phyloP scores from a whole-genome alignment of 1,284 basidiomycete genomes.

The Ustilago shanxiensis region DNA sequence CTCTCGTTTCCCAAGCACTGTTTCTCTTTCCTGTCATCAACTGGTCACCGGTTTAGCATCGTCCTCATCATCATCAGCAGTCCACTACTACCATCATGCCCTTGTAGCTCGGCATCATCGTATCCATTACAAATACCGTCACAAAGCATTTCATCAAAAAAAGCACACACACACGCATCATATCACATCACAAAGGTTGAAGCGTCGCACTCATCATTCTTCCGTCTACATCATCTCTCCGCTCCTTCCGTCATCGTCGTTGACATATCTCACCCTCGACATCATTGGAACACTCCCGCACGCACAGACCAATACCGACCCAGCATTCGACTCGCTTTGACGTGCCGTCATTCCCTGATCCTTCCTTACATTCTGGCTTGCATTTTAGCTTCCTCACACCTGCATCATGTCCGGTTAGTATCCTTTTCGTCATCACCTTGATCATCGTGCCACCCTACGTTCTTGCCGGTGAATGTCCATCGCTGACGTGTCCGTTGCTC shows the following conservation, averaged over 20 bases:
- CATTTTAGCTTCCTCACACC: not conserved
- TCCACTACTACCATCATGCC: conserved; percentile 27
- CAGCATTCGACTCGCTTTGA: not conserved
- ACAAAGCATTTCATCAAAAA: not conserved
- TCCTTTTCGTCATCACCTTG: not conserved
- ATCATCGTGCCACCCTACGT: no score
- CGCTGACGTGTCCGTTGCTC: conserved; percentile 1
- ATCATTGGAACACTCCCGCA: not conserved
- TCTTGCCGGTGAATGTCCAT: no score
- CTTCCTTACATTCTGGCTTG: not conserved
- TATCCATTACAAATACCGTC: not conserved
- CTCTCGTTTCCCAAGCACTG: no score
- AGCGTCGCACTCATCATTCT: not conserved
- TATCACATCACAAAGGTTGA: not conserved
- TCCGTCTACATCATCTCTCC: not conserved
- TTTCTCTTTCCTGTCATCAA: not conserved
- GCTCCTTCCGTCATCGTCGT: no score
- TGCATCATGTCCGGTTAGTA: conserved; percentile 42
- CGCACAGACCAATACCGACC: not conserved
- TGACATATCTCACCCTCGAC: no score
- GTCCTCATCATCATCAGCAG: conserved; percentile 6
- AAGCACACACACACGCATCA: not conserved
- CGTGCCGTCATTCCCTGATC: not conserved
- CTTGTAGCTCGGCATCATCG: conserved; percentile 16
- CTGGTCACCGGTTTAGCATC: conserved; percentile 2